Evolutionary conservation across 2,329 filamentous ascomycete genomes (phyloP), one percentile per base, ranked within the genome.

Genomic region (Xylaria sp.): DNA sequence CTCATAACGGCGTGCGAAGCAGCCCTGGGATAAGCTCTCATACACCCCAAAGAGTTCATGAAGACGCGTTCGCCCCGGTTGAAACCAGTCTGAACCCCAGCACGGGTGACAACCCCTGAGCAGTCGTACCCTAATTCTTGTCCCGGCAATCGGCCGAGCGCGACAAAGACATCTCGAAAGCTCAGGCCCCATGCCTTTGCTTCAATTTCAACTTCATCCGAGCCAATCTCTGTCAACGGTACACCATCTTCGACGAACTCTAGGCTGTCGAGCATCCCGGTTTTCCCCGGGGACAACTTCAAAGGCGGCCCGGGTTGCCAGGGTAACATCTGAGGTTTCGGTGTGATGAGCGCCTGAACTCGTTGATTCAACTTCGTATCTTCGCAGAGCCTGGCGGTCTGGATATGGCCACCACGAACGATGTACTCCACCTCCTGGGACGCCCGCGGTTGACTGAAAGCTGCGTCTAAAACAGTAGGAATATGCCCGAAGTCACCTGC

Each of bases 211-310:
- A 59, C 52, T 8, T 59, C 52, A 2, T 16, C 19, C 2, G 56
- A 42, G 2, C 19, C 43, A n/a, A 59, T 29, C 1, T 52, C 42
- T 39, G 20, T 55, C 48, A n/a, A n/a, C 26, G 48, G 26, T 4
- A 24, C 47, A 21, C 22, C n/a, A 17, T 60, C 57, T 39, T 60
- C 57, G 8, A 53, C 37, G 19, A 60, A 44, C 5, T 55, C 54
- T 1, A 60, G 18, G 3, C 48, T 46, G 20, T 57, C 54, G 1
- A 60, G 34, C 2, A 39, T 51, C 9, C 67, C 67, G 6, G 59
- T 57, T 5, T 51, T 59, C 3, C 49, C 46, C 1, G 61, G 44
- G 1, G 55, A 41, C 4, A 66, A 50, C 39, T 63, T 55, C 21
- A 66, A 39, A 2, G 62, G 56, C 1, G 59, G 58, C 9, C 60